Percentiles rank a stretch among this genome's conserved stretches.
These are phyloP conservation scores for Amphicarpaea edgeworthii DNA, from an alignment of 306 rosid genomes.

Conservation along the genomic window DNA sequence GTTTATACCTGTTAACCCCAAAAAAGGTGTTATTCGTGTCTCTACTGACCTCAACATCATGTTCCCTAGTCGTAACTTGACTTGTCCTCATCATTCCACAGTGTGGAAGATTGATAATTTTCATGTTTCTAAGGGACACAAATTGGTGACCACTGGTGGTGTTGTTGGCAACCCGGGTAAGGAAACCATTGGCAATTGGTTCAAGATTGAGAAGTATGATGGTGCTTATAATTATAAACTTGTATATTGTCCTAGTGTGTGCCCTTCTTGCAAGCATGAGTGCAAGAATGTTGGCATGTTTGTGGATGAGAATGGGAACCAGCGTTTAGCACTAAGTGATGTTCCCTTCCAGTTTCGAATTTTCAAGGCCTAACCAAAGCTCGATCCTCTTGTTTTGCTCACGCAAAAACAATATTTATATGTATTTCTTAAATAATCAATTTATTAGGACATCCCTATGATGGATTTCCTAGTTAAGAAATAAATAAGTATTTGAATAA, in stretches of 20 bases:
- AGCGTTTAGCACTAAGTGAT: slow-evolving; percentile 38
- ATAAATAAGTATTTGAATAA: background rate
- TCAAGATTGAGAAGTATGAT: slow-evolving; percentile 48
- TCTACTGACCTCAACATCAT: slow-evolving; percentile 58
- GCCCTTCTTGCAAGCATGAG: slow-evolving; percentile 1
- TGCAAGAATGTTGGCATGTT: slow-evolving; percentile 35
- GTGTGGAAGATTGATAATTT: slow-evolving; percentile 56
- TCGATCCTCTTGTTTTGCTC: background rate
- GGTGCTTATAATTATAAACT: slow-evolving; percentile 42
- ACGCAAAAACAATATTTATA: background rate
- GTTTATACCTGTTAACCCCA: slow-evolving; percentile 45
- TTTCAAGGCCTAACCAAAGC: background rate
- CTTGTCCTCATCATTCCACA: slow-evolving; percentile 43
- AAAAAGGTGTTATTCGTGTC: slow-evolving; percentile 43
- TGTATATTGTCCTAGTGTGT: slow-evolving; percentile 12
- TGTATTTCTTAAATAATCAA: background rate
- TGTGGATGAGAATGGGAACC: slow-evolving; percentile 27
- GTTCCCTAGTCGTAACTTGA: slow-evolving; percentile 15
- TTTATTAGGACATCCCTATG: background rate
- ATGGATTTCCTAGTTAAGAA: background rate
- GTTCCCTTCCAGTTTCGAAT: slow-evolving; percentile 36
- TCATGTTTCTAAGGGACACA: slow-evolving; percentile 21
- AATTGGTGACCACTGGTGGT: slow-evolving; percentile 50
- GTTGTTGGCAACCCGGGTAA: slow-evolving; percentile 50
- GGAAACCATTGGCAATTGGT: slow-evolving; percentile 51